Conservation (phyloP, 1,284 basidiomycete species). For the Fomitopsis pinicola region DNA sequence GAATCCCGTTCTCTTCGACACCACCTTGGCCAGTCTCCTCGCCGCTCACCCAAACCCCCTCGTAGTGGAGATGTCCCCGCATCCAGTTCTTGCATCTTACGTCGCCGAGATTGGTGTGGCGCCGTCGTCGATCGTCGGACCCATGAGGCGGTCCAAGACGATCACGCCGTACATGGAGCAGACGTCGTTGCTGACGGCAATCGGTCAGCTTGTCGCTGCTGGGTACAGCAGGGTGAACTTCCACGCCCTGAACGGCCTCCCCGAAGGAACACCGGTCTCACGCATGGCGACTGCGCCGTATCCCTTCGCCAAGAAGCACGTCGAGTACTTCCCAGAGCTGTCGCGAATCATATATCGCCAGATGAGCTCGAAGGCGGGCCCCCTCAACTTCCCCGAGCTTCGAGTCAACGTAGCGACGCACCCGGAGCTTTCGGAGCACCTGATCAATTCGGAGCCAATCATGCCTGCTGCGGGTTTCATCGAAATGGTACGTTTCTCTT, state of each 20-base stretch:
- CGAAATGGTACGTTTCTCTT: constrained; percentile 32
- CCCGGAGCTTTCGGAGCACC: constrained; percentile 33
- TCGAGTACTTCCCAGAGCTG: constrained; percentile 8
- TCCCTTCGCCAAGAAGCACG: constrained; percentile 14
- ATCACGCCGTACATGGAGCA: background rate
- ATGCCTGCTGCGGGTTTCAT: constrained; percentile 41
- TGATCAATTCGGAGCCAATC: constrained; percentile 36
- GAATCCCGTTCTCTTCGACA: constrained; percentile 27
- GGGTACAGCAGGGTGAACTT: constrained; percentile 16
- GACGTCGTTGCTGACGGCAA: constrained; percentile 3
- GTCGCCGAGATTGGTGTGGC: constrained; percentile 16
- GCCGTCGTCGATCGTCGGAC: background rate
- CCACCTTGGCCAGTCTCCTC: constrained; percentile 14
- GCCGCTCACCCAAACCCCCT: constrained; percentile 14
- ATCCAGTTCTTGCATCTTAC: constrained; percentile 32
- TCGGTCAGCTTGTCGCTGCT: constrained; percentile 11
- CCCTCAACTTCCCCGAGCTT: constrained; percentile 28
- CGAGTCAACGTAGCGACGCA: constrained; percentile 31
- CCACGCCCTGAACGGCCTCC: constrained; percentile 1
- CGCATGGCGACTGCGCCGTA: constrained; percentile 6
- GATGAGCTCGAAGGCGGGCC: constrained; percentile 22
- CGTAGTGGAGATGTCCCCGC: constrained; percentile 31
- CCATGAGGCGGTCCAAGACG: background rate
- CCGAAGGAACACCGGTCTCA: background rate
- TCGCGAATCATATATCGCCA: constrained; percentile 9